Evolutionary conservation across 139 green algal genomes (phyloP).

Genomic region (Chlamydomonas eustigma): DNA sequence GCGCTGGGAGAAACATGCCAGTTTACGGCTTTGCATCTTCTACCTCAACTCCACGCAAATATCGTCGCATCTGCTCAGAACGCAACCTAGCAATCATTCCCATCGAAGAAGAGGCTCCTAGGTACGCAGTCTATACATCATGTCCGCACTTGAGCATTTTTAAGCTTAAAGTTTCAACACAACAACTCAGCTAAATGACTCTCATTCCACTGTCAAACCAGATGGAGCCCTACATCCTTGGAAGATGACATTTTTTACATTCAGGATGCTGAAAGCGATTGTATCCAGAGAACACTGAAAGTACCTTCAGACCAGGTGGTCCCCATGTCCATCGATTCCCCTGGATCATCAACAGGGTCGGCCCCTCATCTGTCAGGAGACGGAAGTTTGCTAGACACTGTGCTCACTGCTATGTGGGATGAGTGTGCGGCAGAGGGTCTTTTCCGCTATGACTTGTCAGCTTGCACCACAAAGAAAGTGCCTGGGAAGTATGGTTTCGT

Average conservation of each 20-base stretch:
- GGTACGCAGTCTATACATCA: not conserved
- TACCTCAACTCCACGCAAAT: not conserved
- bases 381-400: conserved; percentile 51
- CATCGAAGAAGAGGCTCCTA: not conserved
- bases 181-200: too few relatives aligned
- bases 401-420: conserved; percentile 74
- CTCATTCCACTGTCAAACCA: not conserved
- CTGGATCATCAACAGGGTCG: not conserved
- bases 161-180: not conserved
- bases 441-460: conserved; percentile 85
- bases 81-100: not conserved
- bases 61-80: not conserved
- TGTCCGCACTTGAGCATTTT: not conserved
- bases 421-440: conserved; percentile 35
- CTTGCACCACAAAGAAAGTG: conserved; percentile 81
- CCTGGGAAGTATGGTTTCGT: conserved; percentile 76
- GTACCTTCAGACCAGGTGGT: not conserved
- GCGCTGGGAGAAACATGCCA: not conserved
- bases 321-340: not conserved
- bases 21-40: not conserved
- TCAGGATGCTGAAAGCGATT: not conserved
- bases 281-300: not conserved
- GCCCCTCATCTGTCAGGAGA: not conserved
- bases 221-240: not conserved
- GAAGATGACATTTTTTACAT: not conserved